Conservation (phyloP, 139 green algal species). For the Nannochloris sp. region DNA sequence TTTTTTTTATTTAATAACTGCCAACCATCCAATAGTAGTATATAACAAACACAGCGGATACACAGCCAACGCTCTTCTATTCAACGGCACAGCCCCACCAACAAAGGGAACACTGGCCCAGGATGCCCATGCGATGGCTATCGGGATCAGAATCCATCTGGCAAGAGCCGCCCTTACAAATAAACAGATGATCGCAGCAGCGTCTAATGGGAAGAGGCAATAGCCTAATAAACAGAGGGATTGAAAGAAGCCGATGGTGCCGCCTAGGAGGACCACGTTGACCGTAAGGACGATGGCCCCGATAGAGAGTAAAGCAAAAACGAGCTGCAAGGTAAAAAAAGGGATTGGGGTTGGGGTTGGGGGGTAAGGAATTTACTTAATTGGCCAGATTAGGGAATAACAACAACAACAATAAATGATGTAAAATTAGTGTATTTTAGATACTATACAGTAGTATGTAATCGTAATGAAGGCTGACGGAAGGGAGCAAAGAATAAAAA, state of each 20-base stretch:
- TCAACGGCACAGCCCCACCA: slow-evolving; percentile 57
- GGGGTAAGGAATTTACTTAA: too few relatives aligned
- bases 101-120: slow-evolving; percentile 87
- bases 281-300: slow-evolving; percentile 89
- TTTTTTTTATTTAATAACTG: slow-evolving; percentile 48
- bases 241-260: slow-evolving; percentile 97
- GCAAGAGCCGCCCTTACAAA: slow-evolving; percentile 16
- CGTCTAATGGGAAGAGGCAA: slow-evolving; percentile 92
- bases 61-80: slow-evolving; percentile 72
- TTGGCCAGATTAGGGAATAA: too few relatives aligned
- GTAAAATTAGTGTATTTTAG: too few relatives aligned
- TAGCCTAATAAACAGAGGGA: slow-evolving; percentile 94
- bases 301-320: slow-evolving; percentile 80
- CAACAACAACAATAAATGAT: too few relatives aligned
- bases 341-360: too few relatives aligned
- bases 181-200: slow-evolving; percentile 69
- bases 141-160: slow-evolving; percentile 37
- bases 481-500: slow-evolving; percentile 7
- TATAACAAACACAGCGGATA: slow-evolving; percentile 93
- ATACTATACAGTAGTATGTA: too few relatives aligned
- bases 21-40: slow-evolving; percentile 70
- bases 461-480: neutral
- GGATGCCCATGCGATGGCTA: slow-evolving; percentile 66
- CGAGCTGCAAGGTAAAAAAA: slow-evolving; percentile 54
- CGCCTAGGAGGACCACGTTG: slow-evolving; percentile 93